These are phyloP conservation scores for Scedosporium minutisporum DNA, from an alignment of 2,329 filamentous ascomycete genomes.

Conservation along the genomic window DNA sequence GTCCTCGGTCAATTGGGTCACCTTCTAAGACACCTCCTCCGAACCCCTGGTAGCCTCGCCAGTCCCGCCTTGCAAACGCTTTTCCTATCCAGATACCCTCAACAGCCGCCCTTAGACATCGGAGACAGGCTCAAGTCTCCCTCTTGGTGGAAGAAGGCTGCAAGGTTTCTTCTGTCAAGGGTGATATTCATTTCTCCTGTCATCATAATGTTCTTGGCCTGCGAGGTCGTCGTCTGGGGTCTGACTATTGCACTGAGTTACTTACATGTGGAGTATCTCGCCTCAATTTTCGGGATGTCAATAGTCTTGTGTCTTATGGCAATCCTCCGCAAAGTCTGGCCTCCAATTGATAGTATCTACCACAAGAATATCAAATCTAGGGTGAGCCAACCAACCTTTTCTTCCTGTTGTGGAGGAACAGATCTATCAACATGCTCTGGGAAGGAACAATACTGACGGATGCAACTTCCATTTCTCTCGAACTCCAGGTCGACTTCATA, in stretches of 20 bases:
- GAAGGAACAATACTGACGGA: background rate
- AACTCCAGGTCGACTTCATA: slow-evolving; percentile 38
- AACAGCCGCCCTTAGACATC: too few relatives aligned
- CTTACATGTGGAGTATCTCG: slow-evolving; percentile 30
- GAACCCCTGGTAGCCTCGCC: background rate
- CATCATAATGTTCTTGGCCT: slow-evolving; percentile 26
- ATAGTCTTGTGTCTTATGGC: slow-evolving; percentile 27
- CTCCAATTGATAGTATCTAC: slow-evolving; percentile 18
- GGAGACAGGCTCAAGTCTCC: background rate
- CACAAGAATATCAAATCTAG: slow-evolving; percentile 21
- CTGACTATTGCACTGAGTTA: slow-evolving; percentile 26
- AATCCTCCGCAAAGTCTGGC: slow-evolving; percentile 11
- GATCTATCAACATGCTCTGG: background rate
- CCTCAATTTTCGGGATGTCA: slow-evolving; percentile 38
- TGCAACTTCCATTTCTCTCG: background rate
- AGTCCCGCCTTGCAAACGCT: background rate
- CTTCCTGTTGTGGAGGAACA: background rate
- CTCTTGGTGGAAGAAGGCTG: background rate
- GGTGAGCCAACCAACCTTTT: slow-evolving; percentile 15
- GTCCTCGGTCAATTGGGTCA: background rate
- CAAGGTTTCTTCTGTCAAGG: background rate
- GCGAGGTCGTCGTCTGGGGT: slow-evolving; percentile 36
- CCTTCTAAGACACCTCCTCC: background rate
- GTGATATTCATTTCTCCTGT: slow-evolving; percentile 19
- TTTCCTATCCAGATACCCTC: background rate